Evolutionary conservation across 257 asterid genomes (phyloP).

Genomic region (Cruciata laevipes): DNA sequence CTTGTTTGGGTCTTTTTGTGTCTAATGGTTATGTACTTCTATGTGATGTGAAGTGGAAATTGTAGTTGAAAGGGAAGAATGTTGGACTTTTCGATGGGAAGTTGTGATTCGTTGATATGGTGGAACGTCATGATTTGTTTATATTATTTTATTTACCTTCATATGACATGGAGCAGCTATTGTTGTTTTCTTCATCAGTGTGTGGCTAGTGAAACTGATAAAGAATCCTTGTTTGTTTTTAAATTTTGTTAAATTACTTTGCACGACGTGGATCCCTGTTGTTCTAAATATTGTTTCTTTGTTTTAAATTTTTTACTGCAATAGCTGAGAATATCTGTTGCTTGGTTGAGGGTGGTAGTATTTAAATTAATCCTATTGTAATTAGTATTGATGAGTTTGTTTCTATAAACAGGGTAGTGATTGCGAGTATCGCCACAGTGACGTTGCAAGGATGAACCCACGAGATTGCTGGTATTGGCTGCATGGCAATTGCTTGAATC

Average conservation of each 20-base stretch:
- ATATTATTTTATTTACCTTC: background rate
- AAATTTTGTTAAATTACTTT: no score
- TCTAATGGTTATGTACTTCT: background rate
- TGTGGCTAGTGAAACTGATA: no score
- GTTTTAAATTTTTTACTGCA: background rate
- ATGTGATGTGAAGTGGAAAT: background rate
- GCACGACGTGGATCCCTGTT: background rate
- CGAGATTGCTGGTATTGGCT: conserved; percentile 88
- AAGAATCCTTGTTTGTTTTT: no score
- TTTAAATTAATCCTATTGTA: background rate
- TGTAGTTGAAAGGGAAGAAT: background rate
- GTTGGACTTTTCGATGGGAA: background rate
- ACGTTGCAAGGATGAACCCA: conserved; percentile 71
- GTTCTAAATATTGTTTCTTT: background rate
- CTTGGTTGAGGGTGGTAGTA: no score
- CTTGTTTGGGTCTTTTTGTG: background rate
- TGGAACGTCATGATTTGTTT: background rate
- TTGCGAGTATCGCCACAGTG: conserved; percentile 92
- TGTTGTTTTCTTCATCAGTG: background rate
- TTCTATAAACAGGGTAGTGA: conserved; percentile 55
- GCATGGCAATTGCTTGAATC: conserved; percentile 77
- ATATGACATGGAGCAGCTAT: background rate
- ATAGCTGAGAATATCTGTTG: background rate
- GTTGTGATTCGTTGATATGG: background rate
- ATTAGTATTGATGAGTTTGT: background rate